Base-by-base conservation (phyloP, 306 rosid species). In the Vachellia pachyceras region DNA sequence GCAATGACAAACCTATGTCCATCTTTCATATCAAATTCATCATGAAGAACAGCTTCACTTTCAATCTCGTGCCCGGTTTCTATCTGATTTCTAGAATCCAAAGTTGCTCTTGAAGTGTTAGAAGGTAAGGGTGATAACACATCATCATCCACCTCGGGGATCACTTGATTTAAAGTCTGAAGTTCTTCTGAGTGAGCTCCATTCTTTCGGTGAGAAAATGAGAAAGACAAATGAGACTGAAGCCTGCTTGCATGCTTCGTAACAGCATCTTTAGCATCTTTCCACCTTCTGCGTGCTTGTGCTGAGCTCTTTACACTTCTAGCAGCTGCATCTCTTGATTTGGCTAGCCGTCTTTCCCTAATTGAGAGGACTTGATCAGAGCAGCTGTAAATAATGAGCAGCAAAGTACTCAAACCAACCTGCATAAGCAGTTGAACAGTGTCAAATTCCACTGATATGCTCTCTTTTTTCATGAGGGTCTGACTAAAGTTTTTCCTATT, bases 311-410 rank as follows among this genome's bases (percentile, higher is more conserved):
- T 89, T 76, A 91, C 97, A 85, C 88, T 95, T 89, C 80, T 87
- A 57, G 97, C 99, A 10, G 99, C 99, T 68, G 95, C 88, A 83
- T 93, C 97, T 78, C 99, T 87, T 44, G 97, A 91, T 80, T 86
- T 89, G 64, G 98, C 91, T 42, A 82, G 72, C 81, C 94, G 85
- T 80, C 98, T 93, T 84, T 90, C 94, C 92, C 91, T 90, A 77
- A 91, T 90, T 77, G 91, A 88, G 57, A 95, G 96, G 79, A 93
- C 93, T 90, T 95, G 98, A 88, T 88, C 99, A 82, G 94, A 91
- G 84, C 94, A 95, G 89, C 89, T 93, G 93, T 91, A 95, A 78
- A 95, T 87, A 82, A 95, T 89, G 87, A 95, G 97, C 72, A 95
- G 92, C 69, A 91, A 83, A 77, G 96, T 93, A 85, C 92, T 87